Evolutionary conservation across 768 basidiomycete species (phyloP), one percentile per base, ranked within the genome.

Genomic region (Agaricus bisporus): DNA sequence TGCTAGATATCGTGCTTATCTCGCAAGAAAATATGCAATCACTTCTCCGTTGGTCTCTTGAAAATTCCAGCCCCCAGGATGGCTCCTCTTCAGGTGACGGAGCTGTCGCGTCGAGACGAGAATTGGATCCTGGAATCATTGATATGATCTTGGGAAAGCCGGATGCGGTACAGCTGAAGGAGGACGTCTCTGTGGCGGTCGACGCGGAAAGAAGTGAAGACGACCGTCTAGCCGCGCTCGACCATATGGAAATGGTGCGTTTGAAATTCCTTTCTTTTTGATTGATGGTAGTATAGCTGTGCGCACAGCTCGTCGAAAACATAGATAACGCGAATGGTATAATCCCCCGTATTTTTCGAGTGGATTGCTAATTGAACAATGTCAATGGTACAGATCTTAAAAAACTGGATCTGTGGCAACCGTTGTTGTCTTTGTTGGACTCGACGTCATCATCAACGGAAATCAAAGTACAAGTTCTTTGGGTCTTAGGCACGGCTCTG

Each of bases 271-370:
- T 18, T 41, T 9, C 48, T 41, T 29, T 28, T 32, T 36, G 12
- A 26, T 26, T 18, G 39, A 56, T 43, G 38, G 11, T 45, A 41
- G 22, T 22, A 17, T 9, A 15, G 37, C 32, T 26, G 7, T 12
- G 12, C 9, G 0, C 32, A 25, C 59, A 94, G 92, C 73, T 95
- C 26, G 76, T 95, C 51, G 91, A 95, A 66, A 80, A 80, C 38
- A 91, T 95, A 49, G 93, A 95, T 61, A 95, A 95, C 65, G 92
- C 93, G 0, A 95, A 92, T 63, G 80, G 92, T 58, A 22, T 38
- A 55, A 14, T 2, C 14, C n/a, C 8, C 15, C 36, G 3, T 7
- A n/a, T 42, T 54, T 64, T 54, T 22, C n/a, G 8, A 28, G 14
- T 15, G 39, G 57, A 15, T 15, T 20, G 9, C 18, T 10, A n/a